Evolutionary conservation across 495 filamentous ascomycete species (phyloP).

Genomic region (Astrothelium subdiscretum): DNA sequence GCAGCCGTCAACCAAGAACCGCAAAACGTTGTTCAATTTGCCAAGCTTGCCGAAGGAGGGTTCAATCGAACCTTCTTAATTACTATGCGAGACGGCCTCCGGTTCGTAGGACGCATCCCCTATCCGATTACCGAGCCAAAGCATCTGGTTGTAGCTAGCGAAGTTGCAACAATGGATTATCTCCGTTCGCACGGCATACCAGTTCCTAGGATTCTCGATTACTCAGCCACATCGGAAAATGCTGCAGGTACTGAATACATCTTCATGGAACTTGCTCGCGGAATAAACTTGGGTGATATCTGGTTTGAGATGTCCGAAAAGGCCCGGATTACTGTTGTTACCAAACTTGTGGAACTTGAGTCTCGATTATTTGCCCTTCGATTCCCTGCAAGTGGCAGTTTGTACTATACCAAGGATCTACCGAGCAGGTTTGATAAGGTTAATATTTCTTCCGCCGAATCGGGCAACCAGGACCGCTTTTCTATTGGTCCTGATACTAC

Average conservation of each 20-base stretch:
- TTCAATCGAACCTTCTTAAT: slow-evolving; percentile 29
- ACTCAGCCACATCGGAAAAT: slow-evolving; percentile 11
- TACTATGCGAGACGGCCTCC: slow-evolving; percentile 22
- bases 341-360: slow-evolving; percentile 30
- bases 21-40: slow-evolving; percentile 11
- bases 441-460: slow-evolving; percentile 8
- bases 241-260: slow-evolving; percentile 13
- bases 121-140: slow-evolving; percentile 27
- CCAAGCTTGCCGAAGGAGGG: slow-evolving; percentile 29
- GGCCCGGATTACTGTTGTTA: slow-evolving; percentile 30
- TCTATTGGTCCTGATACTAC: slow-evolving; percentile 29
- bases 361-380: slow-evolving; percentile 25
- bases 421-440: slow-evolving; percentile 5
- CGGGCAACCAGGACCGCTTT: slow-evolving; percentile 19
- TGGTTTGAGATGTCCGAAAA: slow-evolving; percentile 28
- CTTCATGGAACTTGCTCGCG: slow-evolving; percentile 14
- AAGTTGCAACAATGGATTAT: slow-evolving; percentile 36
- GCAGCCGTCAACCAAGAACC: slow-evolving; percentile 8
- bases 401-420: slow-evolving; percentile 30
- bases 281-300: slow-evolving; percentile 9
- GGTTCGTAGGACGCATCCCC: slow-evolving; percentile 31
- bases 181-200: slow-evolving; percentile 26
- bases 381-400: slow-evolving; percentile 30
- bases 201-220: slow-evolving; percentile 12
- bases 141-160: slow-evolving; percentile 32